A percentile compares a stretch with the other conserved stretches of the same genome.
phyloP scores from a whole-genome alignment of 768 basidiomycete species.

The Butyriboletus loyo region DNA sequence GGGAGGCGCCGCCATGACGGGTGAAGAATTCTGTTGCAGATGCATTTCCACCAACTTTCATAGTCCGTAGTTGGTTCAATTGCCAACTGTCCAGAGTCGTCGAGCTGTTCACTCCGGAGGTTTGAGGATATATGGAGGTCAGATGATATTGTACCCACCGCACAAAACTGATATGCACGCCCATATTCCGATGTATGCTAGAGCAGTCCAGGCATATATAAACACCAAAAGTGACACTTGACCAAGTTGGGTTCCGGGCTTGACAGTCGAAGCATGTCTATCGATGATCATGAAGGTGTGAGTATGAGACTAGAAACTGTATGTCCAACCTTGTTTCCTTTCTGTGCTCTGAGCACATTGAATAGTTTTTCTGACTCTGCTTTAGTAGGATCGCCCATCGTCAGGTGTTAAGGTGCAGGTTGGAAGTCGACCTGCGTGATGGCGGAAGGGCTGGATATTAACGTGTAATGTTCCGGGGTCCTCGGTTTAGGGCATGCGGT shows the following conservation, averaged over 20 bases:
- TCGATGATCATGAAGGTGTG: constrained; percentile 11
- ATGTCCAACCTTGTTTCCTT: constrained; percentile 81
- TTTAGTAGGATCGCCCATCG: constrained; percentile 77
- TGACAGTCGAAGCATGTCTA: constrained; percentile 93
- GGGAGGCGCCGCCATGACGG: constrained; percentile 73
- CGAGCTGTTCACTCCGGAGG: constrained; percentile 53
- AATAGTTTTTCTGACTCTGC: constrained; percentile 87
- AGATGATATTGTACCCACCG: constrained; percentile 49
- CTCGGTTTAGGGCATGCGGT: background rate
- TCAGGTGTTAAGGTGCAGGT: background rate
- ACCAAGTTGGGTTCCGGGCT: constrained; percentile 97
- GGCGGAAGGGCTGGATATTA: constrained; percentile 2
- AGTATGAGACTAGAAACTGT: background rate
- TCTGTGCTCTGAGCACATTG: constrained; percentile 75
- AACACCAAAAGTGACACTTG: constrained; percentile 92
- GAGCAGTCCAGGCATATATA: constrained; percentile 99
- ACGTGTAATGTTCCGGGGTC: constrained; percentile 25
- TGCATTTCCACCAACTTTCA: constrained; percentile 95
- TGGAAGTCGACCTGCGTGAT: constrained; percentile 5
- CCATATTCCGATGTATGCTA: constrained; percentile 91
- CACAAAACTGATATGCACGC: constrained; percentile 97
- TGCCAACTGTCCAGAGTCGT: constrained; percentile 98
- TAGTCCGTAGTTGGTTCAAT: constrained; percentile 81
- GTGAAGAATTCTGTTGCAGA: constrained; percentile 86
- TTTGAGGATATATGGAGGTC: constrained; percentile 4